phyloP scores from a whole-genome alignment of 1,284 basidiomycete species.

The Cryptococcus sp. region DNA sequence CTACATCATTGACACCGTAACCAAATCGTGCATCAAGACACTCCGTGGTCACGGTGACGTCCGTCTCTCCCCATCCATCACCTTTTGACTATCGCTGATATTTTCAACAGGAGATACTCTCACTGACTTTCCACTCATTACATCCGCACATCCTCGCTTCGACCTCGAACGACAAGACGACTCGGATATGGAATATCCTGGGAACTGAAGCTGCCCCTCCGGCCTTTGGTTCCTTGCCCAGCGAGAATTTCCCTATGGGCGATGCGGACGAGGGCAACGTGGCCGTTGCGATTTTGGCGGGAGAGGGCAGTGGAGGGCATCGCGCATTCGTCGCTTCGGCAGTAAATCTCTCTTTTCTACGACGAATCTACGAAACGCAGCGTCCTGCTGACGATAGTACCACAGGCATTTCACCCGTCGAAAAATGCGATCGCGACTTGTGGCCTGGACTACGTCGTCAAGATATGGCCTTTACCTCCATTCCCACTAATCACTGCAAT shows the following conservation, averaged over 20 bases:
- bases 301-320: constrained; percentile 32
- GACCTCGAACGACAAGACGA: constrained; percentile 37
- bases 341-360: constrained; percentile 16
- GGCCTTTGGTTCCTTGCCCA: constrained; percentile 1
- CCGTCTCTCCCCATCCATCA: constrained; percentile 3
- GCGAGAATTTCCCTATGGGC: constrained; percentile 33
- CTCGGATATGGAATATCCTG: constrained; percentile 41
- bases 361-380: background rate
- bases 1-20: constrained; percentile 30
- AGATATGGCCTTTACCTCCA: constrained; percentile 36
- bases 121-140: constrained; percentile 26
- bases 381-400: background rate
- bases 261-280: constrained; percentile 36
- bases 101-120: constrained; percentile 26
- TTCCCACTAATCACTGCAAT: constrained; percentile 17
- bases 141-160: constrained; percentile 44
- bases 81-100: background rate
- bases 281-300: constrained; percentile 28
- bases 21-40: constrained; percentile 10
- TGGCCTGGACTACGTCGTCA: constrained; percentile 25
- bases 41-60: constrained; percentile 42
- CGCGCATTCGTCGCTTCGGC: constrained; percentile 17
- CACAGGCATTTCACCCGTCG: constrained; percentile 31
- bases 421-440: constrained; percentile 30
- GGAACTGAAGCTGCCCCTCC: constrained; percentile 16